Evolutionary conservation across 2,329 filamentous ascomycete genomes (phyloP), one percentile per base, ranked within the genome.

Genomic region (Calonectria pseudoreteaudii): DNA sequence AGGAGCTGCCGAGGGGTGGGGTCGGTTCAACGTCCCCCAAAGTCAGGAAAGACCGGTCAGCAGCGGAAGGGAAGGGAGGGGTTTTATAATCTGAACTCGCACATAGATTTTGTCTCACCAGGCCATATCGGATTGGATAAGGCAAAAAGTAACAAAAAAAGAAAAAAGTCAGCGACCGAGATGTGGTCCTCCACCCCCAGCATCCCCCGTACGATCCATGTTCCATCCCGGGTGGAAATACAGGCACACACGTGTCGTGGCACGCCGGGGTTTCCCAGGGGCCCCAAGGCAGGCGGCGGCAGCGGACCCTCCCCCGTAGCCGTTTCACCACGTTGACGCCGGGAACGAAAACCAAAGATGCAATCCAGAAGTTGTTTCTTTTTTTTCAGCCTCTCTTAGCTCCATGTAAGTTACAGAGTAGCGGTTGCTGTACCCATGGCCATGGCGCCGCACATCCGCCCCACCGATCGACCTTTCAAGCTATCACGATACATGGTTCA

Each of bases 401-500:
- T 62, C 36, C 56, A 62, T 62, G 56, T 62, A 31, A 30, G 16
- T 53, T 53, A 62, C 36, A 34, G 56, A 62, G 56, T 41, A 62
- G 34, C 36, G 56, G 56, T 62, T 62, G 56, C n/a, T 62, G 56
- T 62, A 41, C 56, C 56, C 56, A 62, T 62, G 34, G 56, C 56
- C 23, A 26, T 41, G 56, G 56, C 56, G 56, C 56, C 56, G 56
- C 34, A 62, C 23, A 62, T 62, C 56, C 1, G 56, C 56, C 56
- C 56, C 56, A 62, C 56, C 34, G 56, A 62, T 62, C 56, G 28
- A 60, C 56, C 56, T 60, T 47, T 47, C 44, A 47, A 47, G 36
- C 56, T 38, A 60, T 60, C 56, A 41, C 14, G 56, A 60, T 58
- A 60, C 56, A 60, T 60, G 56, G 34, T 60, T 41, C 23, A 60